Evolutionary conservation across 768 basidiomycete genomes (phyloP).

Genomic region (Pleurotus djamor): DNA sequence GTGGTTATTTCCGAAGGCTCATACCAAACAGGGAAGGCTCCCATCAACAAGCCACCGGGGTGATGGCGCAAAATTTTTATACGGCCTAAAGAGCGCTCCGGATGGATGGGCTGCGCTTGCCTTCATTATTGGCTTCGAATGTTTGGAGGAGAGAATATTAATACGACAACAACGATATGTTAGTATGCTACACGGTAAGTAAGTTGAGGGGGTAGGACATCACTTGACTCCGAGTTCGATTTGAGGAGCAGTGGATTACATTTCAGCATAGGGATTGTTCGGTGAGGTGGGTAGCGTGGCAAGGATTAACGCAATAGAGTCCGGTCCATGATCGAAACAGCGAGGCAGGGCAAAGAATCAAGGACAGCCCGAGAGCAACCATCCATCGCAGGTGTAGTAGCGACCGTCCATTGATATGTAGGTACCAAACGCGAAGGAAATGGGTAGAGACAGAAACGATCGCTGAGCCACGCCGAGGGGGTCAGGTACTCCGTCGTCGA

Average conservation of each 20-base stretch:
- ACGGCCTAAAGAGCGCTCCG: neutral
- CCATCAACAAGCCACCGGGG: slow-evolving; percentile 4
- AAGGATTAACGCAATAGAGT: neutral
- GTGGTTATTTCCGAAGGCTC: neutral
- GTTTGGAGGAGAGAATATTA: neutral
- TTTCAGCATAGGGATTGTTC: neutral
- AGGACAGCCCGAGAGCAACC: neutral
- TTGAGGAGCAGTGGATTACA: too few species aligned
- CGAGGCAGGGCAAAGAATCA: neutral
- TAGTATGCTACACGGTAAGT: too few species aligned
- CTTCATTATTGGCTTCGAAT: neutral
- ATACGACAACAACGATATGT: neutral
- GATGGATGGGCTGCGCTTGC: neutral
- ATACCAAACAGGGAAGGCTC: slow-evolving; percentile 3
- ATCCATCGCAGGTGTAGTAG: slow-evolving; percentile 3
- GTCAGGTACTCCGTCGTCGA: neutral
- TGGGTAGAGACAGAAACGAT: neutral
- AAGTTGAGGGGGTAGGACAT: too few species aligned
- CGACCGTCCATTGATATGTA: neutral
- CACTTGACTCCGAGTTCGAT: too few species aligned
- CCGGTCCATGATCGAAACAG: neutral
- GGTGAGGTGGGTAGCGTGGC: neutral
- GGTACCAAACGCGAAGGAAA: neutral
- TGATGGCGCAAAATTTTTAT: neutral
- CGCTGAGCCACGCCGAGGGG: neutral